Percentiles rank a stretch among this genome's conserved stretches.
phyloP scores from a whole-genome alignment of 2,329 filamentous ascomycete species.

The Aspergillus pseudotamarii region DNA sequence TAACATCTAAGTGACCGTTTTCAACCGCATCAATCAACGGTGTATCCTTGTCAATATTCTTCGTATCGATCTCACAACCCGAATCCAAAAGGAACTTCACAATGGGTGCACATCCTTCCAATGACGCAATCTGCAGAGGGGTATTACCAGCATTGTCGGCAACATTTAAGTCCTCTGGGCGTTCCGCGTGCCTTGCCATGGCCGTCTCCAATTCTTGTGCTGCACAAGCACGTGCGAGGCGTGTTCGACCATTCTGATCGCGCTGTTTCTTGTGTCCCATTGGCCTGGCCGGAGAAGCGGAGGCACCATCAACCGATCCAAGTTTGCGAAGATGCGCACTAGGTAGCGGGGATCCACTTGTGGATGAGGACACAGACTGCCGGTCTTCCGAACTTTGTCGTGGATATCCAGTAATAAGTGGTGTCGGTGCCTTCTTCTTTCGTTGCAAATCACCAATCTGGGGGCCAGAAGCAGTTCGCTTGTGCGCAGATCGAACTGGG shows the following conservation, averaged over 20 bases:
- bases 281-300: slow-evolving; percentile 70
- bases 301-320: slow-evolving; percentile 43
- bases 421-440: slow-evolving; percentile 45
- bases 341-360: slow-evolving; percentile 47
- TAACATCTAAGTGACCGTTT: slow-evolving; percentile 87
- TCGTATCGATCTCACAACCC: slow-evolving; percentile 80
- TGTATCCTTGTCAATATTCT: slow-evolving; percentile 81
- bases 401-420: slow-evolving; percentile 42
- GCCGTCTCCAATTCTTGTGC: slow-evolving; percentile 79
- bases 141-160: slow-evolving; percentile 96
- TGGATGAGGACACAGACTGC: slow-evolving; percentile 48
- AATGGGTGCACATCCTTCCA: slow-evolving; percentile 84
- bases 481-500: slow-evolving; percentile 38
- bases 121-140: slow-evolving; percentile 86
- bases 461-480: slow-evolving; percentile 40
- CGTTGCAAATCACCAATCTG: slow-evolving; percentile 27
- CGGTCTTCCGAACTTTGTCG: slow-evolving; percentile 51
- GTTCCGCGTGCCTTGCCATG: slow-evolving; percentile 72
- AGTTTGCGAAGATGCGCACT: slow-evolving; percentile 45
- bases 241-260: slow-evolving; percentile 89
- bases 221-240: slow-evolving; percentile 85
- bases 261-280: slow-evolving; percentile 76
- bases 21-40: slow-evolving; percentile 95
- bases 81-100: slow-evolving; percentile 84
- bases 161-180: slow-evolving; percentile 84